phyloP scores from a whole-genome alignment of 176 grass and related monocot genomes.

The Rhynchospora pubera region DNA sequence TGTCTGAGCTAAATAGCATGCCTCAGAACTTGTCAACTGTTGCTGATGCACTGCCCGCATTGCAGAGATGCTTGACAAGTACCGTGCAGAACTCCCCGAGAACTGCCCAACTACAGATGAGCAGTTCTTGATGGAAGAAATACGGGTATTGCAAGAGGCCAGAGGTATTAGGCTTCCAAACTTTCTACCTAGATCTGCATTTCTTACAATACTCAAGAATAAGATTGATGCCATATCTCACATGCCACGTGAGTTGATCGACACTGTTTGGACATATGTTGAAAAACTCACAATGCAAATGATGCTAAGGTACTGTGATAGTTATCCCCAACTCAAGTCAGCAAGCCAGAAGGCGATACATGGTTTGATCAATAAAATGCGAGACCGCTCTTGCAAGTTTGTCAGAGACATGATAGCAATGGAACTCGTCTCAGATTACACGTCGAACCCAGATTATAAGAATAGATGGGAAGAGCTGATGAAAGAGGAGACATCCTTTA shows the following conservation, averaged over 20 bases:
- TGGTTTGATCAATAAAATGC: neutral
- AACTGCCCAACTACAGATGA: neutral
- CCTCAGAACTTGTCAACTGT: constrained; percentile 1
- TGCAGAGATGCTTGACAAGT: constrained; percentile 1
- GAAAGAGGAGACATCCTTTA: neutral
- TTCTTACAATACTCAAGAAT: neutral
- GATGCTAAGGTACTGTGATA: neutral
- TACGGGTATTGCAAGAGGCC: neutral
- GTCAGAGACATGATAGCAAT: constrained; percentile 10
- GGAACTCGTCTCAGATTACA: constrained; percentile 13
- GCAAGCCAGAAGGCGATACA: neutral
- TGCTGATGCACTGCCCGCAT: constrained; percentile 11
- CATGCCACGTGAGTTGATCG: neutral
- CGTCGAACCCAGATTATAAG: constrained; percentile 22
- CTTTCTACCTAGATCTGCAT: constrained; percentile 10
- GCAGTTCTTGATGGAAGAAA: constrained; percentile 26
- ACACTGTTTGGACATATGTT: constrained; percentile 1
- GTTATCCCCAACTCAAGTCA: constrained; percentile 5
- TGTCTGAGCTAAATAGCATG: constrained; percentile 14
- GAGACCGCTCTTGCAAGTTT: neutral
- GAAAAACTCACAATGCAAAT: neutral
- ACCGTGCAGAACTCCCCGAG: neutral
- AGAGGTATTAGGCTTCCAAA: constrained; percentile 13
- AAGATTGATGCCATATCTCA: neutral
- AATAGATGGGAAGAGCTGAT: constrained; percentile 2